Evolutionary conservation across 768 basidiomycete species (phyloP).

Genomic region (Punctularia strigosozonata): DNA sequence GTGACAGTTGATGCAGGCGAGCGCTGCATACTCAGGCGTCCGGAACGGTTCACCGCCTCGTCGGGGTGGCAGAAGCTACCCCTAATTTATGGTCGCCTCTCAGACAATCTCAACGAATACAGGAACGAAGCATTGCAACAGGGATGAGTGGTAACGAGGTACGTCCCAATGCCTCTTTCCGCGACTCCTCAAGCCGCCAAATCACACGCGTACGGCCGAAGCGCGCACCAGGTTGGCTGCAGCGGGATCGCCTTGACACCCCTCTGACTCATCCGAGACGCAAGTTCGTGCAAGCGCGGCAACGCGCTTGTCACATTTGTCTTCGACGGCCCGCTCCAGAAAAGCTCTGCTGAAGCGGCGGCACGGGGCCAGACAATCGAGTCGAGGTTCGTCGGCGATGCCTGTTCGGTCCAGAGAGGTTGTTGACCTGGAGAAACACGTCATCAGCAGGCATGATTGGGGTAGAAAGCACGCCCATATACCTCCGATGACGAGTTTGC

Average conservation of each 20-base stretch:
- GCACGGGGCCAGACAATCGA: constrained; percentile 63
- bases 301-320: constrained; percentile 32
- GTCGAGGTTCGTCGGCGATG: constrained; percentile 57
- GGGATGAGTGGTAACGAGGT: no score
- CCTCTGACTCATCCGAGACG: constrained; percentile 47
- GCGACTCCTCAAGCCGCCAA: constrained; percentile 14
- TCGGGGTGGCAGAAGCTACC: not conserved
- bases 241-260: constrained; percentile 49
- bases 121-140: not conserved
- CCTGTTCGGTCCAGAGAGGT: constrained; percentile 66
- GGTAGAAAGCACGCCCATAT: constrained; percentile 10
- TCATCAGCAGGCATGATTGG: not conserved
- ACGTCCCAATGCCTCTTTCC: no score
- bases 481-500: constrained; percentile 58
- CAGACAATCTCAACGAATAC: not conserved
- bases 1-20: no score
- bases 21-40: not conserved
- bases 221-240: constrained; percentile 64
- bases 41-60: not conserved
- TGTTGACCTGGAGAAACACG: constrained; percentile 34
- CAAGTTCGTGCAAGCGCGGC: constrained; percentile 54
- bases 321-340: constrained; percentile 49
- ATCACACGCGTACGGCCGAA: constrained; percentile 49
- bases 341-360: constrained; percentile 61
- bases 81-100: not conserved